These are phyloP conservation scores for Taxillus chinensis DNA, from an alignment of 164 flowering plant genomes.

Conservation along the genomic window DNA sequence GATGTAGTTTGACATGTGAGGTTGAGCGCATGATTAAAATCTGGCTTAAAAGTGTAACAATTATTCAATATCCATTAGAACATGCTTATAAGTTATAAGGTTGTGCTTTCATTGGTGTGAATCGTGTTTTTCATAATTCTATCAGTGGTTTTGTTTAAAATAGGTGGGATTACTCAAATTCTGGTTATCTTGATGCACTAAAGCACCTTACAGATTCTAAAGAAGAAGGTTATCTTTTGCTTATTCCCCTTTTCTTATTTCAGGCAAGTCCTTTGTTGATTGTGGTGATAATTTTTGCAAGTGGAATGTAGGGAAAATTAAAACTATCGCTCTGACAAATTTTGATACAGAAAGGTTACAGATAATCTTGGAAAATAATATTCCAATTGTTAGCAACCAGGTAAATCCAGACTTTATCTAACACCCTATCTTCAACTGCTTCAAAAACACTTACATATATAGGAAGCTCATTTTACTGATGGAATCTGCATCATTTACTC, in stretches of 20 bases:
- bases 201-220: conserved; percentile 94
- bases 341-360: conserved; percentile 90
- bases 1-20: too few species aligned
- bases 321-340: conserved; percentile 91
- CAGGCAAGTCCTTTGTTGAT: conserved; percentile 10
- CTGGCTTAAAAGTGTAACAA: too few species aligned
- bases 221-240: conserved; percentile 61
- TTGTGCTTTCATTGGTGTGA: too few species aligned
- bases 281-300: conserved; percentile 15
- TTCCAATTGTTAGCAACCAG: conserved; percentile 97
- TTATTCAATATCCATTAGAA: too few species aligned
- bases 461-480: conserved; percentile 1
- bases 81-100: too few species aligned
- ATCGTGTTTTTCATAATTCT: background rate
- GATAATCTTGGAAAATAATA: conserved; percentile 76
- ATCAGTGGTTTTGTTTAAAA: conserved; percentile 7
- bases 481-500: conserved; percentile 7
- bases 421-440: background rate
- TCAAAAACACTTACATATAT: background rate
- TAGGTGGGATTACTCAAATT: conserved; percentile 98
- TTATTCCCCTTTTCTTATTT: conserved; percentile 1
- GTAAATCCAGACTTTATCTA: conserved; percentile 21
- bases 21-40: too few species aligned
- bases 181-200: conserved; percentile 94
- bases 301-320: conserved; percentile 77